Evolutionary conservation across 2,329 filamentous ascomycete species (phyloP), one percentile per base, ranked within the genome.

Genomic region (Xylaria multiplex): DNA sequence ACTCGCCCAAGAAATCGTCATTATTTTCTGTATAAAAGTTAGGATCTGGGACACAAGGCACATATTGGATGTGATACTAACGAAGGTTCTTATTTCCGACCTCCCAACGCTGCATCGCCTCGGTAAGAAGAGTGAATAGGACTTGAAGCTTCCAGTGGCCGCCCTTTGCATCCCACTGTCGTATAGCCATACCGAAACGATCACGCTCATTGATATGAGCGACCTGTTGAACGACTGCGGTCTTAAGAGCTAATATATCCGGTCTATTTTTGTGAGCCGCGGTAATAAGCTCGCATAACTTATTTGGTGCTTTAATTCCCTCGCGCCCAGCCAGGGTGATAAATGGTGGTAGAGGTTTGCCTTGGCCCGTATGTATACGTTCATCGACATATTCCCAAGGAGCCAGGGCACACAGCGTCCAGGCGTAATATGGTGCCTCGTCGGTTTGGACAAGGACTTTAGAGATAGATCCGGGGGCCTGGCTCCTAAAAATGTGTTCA

Each of bases 271-370:
- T 83, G 56, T 90, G 83, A 8, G 91, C 86, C 24, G 88, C 86
- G 14, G 85, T 85, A 60, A 96, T 81, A 4, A 95, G 79, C 69
- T 89, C 88, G 49, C 86, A 87, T 5, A 93, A 81, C 76, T 91
- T 96, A 76, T 93, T 97, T 2, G 91, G 88, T 1, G 90, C 86
- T 74, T 91, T 93, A 76, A 97, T 88, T 5, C 93, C 93, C 76
- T 96, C 92, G 37, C 90, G 85, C 5, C 88, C 90, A 5, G 91
- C 90, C 35, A 87, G 81, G 2, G 86, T 85, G 3, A 89, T 85
- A 19, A 88, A 83, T 0, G 90, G 87, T 22, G 85, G 84, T 3
- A 85, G 81, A 22, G 80, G 76, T 74, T 87, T 91, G 53, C 80
- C 79, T 45, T 81, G 82, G 13, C 77, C 75, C 8, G 77, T 79